Conservation (phyloP, 345 rosid species). For the Acer saccharum region DNA sequence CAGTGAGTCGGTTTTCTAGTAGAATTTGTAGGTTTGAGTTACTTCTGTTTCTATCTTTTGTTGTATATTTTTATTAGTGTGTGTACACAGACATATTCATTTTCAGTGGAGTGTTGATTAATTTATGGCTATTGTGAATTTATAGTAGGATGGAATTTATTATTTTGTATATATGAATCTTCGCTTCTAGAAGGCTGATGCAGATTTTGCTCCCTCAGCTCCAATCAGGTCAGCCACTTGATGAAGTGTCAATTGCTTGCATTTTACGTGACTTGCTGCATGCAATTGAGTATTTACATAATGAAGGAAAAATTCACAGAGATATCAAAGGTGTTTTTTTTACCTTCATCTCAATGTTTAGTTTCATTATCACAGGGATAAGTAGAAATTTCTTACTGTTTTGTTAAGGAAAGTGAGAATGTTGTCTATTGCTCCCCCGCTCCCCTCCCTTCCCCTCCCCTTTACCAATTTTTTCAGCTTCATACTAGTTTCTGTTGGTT, state of each 20-base stretch:
- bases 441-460: background rate
- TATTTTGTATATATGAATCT: background rate
- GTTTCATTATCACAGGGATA: background rate
- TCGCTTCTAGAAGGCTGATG: slow-evolving; percentile 24
- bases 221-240: slow-evolving; percentile 89
- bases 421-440: background rate
- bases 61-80: background rate
- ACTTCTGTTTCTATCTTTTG: background rate
- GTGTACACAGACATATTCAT: slow-evolving; percentile 5
- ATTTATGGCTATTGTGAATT: background rate
- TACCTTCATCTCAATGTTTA: background rate
- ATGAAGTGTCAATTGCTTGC: slow-evolving; percentile 91
- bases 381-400: background rate
- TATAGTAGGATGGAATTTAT: background rate
- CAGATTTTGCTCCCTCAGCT: slow-evolving; percentile 54
- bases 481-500: background rate
- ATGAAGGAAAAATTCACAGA: slow-evolving; percentile 95
- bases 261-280: slow-evolving; percentile 93
- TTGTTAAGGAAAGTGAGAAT: background rate
- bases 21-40: background rate
- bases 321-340: slow-evolving; percentile 87
- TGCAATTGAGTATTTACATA: slow-evolving; percentile 95
- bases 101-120: background rate
- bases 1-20: background rate
- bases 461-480: slow-evolving; percentile 4